Evolutionary conservation across 2,329 filamentous ascomycete genomes (phyloP).

Genomic region (Diplodia seriata): DNA sequence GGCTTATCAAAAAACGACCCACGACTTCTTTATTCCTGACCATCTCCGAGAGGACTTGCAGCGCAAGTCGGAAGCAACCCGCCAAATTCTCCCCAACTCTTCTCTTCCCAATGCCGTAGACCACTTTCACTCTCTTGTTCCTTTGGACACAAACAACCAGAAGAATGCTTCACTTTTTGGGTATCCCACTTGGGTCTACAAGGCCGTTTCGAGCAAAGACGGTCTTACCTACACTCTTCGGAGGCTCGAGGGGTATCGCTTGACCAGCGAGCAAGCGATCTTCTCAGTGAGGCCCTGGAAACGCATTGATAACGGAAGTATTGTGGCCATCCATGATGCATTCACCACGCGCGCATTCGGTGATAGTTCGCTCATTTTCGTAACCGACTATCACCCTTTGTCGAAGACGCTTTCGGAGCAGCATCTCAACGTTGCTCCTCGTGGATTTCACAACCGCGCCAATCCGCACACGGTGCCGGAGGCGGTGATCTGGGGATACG

Average conservation of each 20-base stretch:
- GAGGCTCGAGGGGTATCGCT: slow-evolving; percentile 84
- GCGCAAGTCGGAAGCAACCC: slow-evolving; percentile 82
- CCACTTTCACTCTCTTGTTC: slow-evolving; percentile 90
- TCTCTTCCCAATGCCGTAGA: slow-evolving; percentile 78
- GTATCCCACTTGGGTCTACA: slow-evolving; percentile 93
- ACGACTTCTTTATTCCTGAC: slow-evolving; percentile 92
- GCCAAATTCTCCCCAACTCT: slow-evolving; percentile 82
- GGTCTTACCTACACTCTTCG: slow-evolving; percentile 87
- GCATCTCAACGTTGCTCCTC: slow-evolving; percentile 63
- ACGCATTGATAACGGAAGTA: slow-evolving; percentile 77
- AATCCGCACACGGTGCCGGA: slow-evolving; percentile 41
- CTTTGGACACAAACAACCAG: slow-evolving; percentile 80
- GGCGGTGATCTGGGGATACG: slow-evolving; percentile 85
- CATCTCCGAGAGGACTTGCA: slow-evolving; percentile 86
- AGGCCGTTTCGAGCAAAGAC: slow-evolving; percentile 86
- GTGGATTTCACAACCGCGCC: slow-evolving; percentile 32
- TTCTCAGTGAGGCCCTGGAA: slow-evolving; percentile 89
- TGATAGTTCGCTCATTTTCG: slow-evolving; percentile 92
- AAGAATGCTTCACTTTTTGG: slow-evolving; percentile 83
- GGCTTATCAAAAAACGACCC: slow-evolving; percentile 83
- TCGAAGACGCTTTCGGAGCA: slow-evolving; percentile 89
- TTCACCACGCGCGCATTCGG: slow-evolving; percentile 94
- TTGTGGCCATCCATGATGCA: slow-evolving; percentile 87
- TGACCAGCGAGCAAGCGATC: slow-evolving; percentile 90
- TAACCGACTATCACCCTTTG: slow-evolving; percentile 90